phyloP scores from a whole-genome alignment of 2,329 filamentous ascomycete species.

The Claviceps sp. region DNA sequence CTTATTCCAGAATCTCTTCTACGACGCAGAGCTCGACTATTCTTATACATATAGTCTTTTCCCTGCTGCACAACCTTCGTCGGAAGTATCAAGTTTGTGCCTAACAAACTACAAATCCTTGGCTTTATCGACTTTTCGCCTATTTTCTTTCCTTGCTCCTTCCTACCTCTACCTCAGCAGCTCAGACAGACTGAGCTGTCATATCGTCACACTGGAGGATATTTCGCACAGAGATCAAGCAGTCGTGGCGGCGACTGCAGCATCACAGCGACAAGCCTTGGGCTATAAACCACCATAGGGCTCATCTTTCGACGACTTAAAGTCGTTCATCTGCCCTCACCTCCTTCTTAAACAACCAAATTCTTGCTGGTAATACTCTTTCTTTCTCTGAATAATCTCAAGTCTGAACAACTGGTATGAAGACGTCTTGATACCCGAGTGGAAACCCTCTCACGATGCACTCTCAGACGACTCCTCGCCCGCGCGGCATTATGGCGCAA shows the following conservation, averaged over 20 bases:
- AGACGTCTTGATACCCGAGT: background rate
- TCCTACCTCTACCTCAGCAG: background rate
- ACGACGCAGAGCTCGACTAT: background rate
- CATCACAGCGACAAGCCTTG: slow-evolving; percentile 2
- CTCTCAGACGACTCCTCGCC: background rate
- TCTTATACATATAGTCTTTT: background rate
- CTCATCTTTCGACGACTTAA: background rate
- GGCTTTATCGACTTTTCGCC: background rate
- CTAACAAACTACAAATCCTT: background rate
- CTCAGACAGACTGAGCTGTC: slow-evolving; percentile 7
- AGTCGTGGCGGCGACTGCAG: slow-evolving; percentile 9
- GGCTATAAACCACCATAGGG: slow-evolving; percentile 8
- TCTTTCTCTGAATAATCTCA: too few relatives aligned
- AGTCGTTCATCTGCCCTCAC: background rate
- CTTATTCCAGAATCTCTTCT: background rate
- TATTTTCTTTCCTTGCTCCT: background rate
- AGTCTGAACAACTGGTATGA: slow-evolving; percentile 6
- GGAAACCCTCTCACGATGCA: slow-evolving; percentile 3
- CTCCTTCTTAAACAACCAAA: background rate
- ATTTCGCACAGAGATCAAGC: slow-evolving; percentile 3
- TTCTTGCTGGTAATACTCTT: background rate
- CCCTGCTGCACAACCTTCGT: background rate
- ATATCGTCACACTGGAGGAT: slow-evolving; percentile 9
- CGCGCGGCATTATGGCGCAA: background rate
- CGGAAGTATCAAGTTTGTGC: background rate